Conservation (phyloP, 495 filamentous ascomycete species). For the Cetradonia linearis region DNA sequence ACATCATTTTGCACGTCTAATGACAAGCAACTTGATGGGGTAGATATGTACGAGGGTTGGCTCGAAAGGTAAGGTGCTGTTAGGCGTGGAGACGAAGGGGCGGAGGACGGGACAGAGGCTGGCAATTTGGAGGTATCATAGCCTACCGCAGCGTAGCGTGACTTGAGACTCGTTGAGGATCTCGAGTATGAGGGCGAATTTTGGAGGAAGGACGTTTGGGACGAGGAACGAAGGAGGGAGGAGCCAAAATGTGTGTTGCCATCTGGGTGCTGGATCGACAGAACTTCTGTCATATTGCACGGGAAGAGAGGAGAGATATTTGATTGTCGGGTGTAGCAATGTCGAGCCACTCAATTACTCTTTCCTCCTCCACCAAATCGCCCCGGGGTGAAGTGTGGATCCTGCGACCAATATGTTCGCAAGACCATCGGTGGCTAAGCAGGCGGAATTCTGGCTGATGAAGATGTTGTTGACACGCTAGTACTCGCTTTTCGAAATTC, state of each 20-base stretch:
- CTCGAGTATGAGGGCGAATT: conserved; percentile 29
- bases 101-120: conserved; percentile 32
- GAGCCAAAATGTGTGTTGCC: conserved; percentile 35
- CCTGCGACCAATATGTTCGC: conserved; percentile 10
- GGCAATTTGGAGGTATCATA: conserved; percentile 32
- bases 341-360: neutral
- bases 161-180: conserved; percentile 27
- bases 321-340: neutral
- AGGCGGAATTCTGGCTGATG: neutral
- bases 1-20: conserved; percentile 44
- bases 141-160: conserved; percentile 28
- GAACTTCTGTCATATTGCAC: conserved; percentile 37
- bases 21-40: conserved; percentile 55
- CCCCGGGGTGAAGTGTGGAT: conserved; percentile 10
- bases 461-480: neutral
- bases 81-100: conserved; percentile 32
- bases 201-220: conserved; percentile 36
- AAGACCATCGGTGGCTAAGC: conserved; percentile 18
- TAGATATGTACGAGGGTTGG: conserved; percentile 39
- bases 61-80: conserved; percentile 27
- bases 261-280: conserved; percentile 31
- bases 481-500: neutral
- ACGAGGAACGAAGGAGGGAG: conserved; percentile 34
- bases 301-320: neutral
- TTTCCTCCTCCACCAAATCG: conserved; percentile 17